Evolutionary conservation across 2,329 filamentous ascomycete species (phyloP).

Genomic region (Ophiosphaerella herpotricha): DNA sequence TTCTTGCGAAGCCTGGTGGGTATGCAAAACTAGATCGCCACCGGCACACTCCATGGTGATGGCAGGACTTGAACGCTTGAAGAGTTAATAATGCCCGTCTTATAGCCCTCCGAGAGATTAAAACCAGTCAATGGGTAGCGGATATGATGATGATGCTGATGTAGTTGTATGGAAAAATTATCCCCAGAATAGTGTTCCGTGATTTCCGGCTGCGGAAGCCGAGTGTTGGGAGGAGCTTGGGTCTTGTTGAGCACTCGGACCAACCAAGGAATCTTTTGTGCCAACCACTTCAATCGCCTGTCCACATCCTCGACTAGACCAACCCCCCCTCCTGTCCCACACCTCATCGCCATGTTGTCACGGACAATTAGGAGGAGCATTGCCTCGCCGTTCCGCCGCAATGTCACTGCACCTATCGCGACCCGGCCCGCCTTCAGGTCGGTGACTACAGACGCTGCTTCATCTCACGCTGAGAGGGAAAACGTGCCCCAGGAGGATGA

Average conservation of each 20-base stretch:
- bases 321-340: constrained; percentile 20
- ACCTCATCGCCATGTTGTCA: constrained; percentile 44
- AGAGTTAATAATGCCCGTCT: no score
- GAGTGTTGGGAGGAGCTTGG: not conserved
- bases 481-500: constrained; percentile 85
- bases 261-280: constrained; percentile 17
- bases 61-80: no score
- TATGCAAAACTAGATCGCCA: no score
- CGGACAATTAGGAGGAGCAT: constrained; percentile 47
- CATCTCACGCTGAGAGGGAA: constrained; percentile 82
- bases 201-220: no score
- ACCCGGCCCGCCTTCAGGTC: constrained; percentile 58
- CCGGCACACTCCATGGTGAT: no score
- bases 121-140: no score
- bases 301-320: constrained; percentile 22
- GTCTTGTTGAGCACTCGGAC: not conserved
- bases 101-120: no score
- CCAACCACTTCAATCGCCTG: constrained; percentile 19
- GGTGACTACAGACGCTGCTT: constrained; percentile 95
- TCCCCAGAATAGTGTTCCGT: no score
- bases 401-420: constrained; percentile 40
- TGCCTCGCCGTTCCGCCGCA: constrained; percentile 47
- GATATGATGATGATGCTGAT: no score
- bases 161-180: no score
- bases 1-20: no score